Evolutionary conservation across 306 rosid species (phyloP), one percentile per base, ranked within the genome.

Genomic region (Casuarina glauca): DNA sequence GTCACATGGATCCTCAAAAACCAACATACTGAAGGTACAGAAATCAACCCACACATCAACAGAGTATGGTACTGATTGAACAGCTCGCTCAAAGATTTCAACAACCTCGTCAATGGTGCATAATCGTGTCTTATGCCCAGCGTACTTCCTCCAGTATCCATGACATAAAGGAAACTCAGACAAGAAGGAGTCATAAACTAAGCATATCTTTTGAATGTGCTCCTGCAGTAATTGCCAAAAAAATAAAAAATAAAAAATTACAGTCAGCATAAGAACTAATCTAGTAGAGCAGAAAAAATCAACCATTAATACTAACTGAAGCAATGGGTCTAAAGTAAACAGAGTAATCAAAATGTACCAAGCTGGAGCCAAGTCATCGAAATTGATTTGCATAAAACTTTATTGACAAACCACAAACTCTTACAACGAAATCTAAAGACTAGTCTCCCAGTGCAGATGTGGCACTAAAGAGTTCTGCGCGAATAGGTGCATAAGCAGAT

Each of bases 111-210:
- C 98, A 42, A 76, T 55, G 3, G 90, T 77, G 82, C 89, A 86
- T 74, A 90, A 53, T 60, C 81, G 80, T 50, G 83, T 9, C 88
- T 85, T 88, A 74, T 87, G 96, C 42, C 81, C 82, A 61, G 90
- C 96, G 71, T 90, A 94, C 80, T 84, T 90, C 84, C 90, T 82
- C 98, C 97, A 94, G 76, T 94, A 94, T 75, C 97, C 94, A 75
- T 89, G 84, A 88, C 98, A 94, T 85, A 94, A 73, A 62, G 98
- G 96, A 75, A 86, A 94, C 85, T 89, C 74, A 1, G 92, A 89
- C 86, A 94, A 83, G 85, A 92, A 94, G 63, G 87, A 64, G 52
- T 90, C 90, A 73, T 89, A 94, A 51, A 87, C 93, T 71, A 85
- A 76, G 51, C 88, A 81, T 69, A 90, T 83, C 73, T 86, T 89